A percentile compares a stretch with the other conserved stretches of the same genome.
phyloP scores from a whole-genome alignment of 257 asterid genomes.

The Lavandula angustifolia region DNA sequence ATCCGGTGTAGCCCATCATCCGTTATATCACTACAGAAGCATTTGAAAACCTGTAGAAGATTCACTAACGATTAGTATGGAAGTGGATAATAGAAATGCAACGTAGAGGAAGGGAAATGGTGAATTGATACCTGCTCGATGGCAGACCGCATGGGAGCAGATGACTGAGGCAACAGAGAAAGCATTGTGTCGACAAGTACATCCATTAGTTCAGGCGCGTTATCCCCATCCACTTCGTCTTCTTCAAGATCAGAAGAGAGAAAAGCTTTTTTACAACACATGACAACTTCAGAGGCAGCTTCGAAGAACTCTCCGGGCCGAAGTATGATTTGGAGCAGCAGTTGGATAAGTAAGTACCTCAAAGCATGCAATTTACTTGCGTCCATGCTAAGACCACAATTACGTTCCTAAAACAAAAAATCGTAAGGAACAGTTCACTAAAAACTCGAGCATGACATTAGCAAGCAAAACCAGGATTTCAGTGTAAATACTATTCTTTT shows the following conservation, averaged over 20 bases:
- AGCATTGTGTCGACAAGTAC: conserved; percentile 96
- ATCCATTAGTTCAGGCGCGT: conserved; percentile 72
- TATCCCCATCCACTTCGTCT: too few species aligned
- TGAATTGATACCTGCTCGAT: conserved; percentile 70
- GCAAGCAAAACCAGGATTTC: conserved; percentile 1
- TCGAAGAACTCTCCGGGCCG: too few species aligned
- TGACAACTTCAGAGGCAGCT: conserved; percentile 85
- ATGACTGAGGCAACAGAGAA: conserved; percentile 86
- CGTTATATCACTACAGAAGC: conserved; percentile 61
- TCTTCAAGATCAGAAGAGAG: too few species aligned
- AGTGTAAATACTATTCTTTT: too few species aligned
- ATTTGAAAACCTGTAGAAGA: conserved; percentile 73
- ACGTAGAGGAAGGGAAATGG: conserved; percentile 11
- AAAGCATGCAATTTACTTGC: conserved; percentile 69
- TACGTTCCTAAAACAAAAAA: conserved; percentile 61
- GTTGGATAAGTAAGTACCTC: conserved; percentile 83
- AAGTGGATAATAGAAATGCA: conserved; percentile 1
- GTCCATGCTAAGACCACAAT: conserved; percentile 52
- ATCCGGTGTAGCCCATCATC: conserved; percentile 82
- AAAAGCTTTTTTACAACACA: conserved; percentile 87
- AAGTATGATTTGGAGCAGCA: conserved; percentile 89
- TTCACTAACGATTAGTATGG: conserved; percentile 12
- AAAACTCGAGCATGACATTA: conserved; percentile 8
- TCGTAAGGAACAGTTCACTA: conserved; percentile 6
- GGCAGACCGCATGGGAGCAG: conserved; percentile 86